Base-by-base conservation (phyloP, 345 rosid genomes). In the Trapa incisa region DNA sequence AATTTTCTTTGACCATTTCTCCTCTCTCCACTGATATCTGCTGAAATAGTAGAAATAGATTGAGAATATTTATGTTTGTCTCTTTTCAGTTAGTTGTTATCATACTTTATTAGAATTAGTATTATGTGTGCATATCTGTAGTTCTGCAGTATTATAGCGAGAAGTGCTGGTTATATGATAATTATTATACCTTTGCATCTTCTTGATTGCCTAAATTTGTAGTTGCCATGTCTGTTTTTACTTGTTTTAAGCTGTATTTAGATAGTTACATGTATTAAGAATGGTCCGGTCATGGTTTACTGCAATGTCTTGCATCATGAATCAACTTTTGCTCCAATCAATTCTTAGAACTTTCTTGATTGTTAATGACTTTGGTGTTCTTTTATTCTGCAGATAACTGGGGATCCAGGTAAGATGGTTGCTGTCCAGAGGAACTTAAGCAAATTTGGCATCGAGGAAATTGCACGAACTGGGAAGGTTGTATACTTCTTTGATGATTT, bases 401-500 rank as follows among this genome's bases (percentile, higher is more conserved):
- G 99, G 72, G 99, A 91, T 79, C 99, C 97, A 47, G 99, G 99
- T 64, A 94, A 94, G 78, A 85, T 94, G 83, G 89, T 69, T 73
- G 99, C 95, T 67, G 95, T 91, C 36, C 88, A 81, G 75, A 83
- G 95, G 79, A 94, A 87, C 77, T 71, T 94, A 73, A 81, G 80
- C 76, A 94, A 94, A 74, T 91, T 94, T 81, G 92, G 96, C 61
- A 85, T 94, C 80, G 88, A 71, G 76, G 97, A 94, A 85, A 83
- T 94, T 77, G 95, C 84, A 14, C 81, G 97, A 81, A 87, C 92
- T 12, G 92, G 92, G 70, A 87, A 85, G 89, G 92, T 86, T 69
- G 67, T 72, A 66, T 58, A 62, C 60, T 36, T 68, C 39, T 37
- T 63, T 67, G 47, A 57, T 58, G 56, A 15, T 22, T 58, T 58